Conservation (phyloP, 495 filamentous ascomycete species). For the Aspergillus diversus region DNA sequence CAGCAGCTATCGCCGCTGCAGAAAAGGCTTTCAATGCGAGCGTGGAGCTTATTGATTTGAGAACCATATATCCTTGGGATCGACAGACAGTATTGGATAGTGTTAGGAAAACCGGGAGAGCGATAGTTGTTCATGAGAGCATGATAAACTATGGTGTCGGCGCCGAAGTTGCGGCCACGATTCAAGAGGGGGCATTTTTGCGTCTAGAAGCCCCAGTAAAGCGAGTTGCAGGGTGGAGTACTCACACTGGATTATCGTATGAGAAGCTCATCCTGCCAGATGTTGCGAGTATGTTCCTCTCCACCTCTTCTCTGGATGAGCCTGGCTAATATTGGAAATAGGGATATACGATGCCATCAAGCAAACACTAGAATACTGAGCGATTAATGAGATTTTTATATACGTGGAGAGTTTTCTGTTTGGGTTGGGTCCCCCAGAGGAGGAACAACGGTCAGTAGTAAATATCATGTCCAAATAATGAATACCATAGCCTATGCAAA, state of each 20-base stretch:
- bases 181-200: slow-evolving; percentile 88
- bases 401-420: neutral
- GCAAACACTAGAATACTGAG: slow-evolving; percentile 58
- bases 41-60: slow-evolving; percentile 87
- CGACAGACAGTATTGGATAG: slow-evolving; percentile 79
- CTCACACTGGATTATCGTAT: slow-evolving; percentile 78
- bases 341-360: slow-evolving; percentile 71
- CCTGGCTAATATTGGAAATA: slow-evolving; percentile 26
- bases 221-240: slow-evolving; percentile 89
- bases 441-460: no score
- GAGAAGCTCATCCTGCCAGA: slow-evolving; percentile 91
- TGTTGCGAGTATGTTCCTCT: slow-evolving; percentile 74
- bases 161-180: slow-evolving; percentile 88
- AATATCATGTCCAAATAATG: no score
- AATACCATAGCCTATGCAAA: no score
- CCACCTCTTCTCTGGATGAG: neutral
- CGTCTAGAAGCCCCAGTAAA: slow-evolving; percentile 90
- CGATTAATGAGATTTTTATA: neutral
- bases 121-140: slow-evolving; percentile 91
- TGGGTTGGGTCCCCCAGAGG: no score
- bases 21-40: slow-evolving; percentile 80
- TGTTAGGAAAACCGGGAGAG: slow-evolving; percentile 87
- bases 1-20: slow-evolving; percentile 74
- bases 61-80: slow-evolving; percentile 96
- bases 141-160: slow-evolving; percentile 96